phyloP scores from a whole-genome alignment of 371 early-diverging fungal species.

The Synchytrium microbalum region DNA sequence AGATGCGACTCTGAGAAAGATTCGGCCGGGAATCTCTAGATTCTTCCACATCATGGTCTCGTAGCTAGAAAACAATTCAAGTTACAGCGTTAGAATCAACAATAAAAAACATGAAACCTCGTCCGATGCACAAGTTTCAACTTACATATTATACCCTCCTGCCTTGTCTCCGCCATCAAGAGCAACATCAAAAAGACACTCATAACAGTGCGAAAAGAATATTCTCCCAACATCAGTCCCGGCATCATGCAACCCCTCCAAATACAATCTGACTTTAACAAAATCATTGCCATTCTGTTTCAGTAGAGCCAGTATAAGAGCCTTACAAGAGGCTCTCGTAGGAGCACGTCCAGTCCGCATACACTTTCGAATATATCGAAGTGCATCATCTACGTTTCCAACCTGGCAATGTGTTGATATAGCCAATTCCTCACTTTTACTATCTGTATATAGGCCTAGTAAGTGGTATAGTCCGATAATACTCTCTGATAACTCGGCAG shows the following conservation, averaged over 20 bases:
- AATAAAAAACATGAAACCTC: not conserved
- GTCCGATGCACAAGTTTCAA: not conserved
- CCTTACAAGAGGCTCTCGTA: not conserved
- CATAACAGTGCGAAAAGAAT: not conserved
- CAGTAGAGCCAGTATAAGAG: not conserved
- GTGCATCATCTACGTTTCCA: too few relatives aligned
- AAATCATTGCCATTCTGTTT: not conserved
- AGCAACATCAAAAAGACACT: not conserved
- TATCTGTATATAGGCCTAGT: too few relatives aligned
- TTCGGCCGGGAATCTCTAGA: not conserved
- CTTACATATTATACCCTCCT: not conserved
- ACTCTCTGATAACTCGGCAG: too few relatives aligned
- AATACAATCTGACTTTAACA: not conserved
- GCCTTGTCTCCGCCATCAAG: not conserved
- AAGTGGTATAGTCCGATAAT: too few relatives aligned
- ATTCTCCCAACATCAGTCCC: not conserved
- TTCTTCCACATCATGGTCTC: not conserved
- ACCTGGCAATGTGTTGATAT: too few relatives aligned
- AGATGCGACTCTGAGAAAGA: not conserved
- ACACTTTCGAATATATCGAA: too few relatives aligned
- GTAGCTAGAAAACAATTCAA: not conserved
- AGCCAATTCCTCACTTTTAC: too few relatives aligned
- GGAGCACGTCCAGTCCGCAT: not conserved
- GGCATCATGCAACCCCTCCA: not conserved
- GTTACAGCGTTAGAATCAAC: not conserved